Evolutionary conservation across 371 early-diverging fungal species (phyloP), one percentile per base, ranked within the genome.

Genomic region (Sporodiniella umbellata): DNA sequence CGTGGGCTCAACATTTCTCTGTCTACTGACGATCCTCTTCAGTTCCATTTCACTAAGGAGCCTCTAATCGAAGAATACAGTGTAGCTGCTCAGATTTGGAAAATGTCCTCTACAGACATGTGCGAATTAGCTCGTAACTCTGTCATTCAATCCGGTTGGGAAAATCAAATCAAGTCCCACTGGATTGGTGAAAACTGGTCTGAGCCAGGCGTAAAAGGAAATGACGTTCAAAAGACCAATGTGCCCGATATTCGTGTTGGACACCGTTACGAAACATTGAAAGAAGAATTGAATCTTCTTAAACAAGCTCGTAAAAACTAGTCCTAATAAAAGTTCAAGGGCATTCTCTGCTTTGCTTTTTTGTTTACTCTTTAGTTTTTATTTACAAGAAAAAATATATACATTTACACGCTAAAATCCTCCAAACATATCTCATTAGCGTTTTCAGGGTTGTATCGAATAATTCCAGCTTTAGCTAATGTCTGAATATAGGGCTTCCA

Each of bases 51-150:
- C 53, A 98, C 98, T 12, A 92, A 93, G 62, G 99, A 99, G 67
- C 99, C 99, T 1, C 64, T 99, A 60, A 99, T 98, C 64, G 99
- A 99, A 66, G 99, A 99, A 66, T 99, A 97, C 75, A 93, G 94
- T 60, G 93, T 98, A 1, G 98, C 96, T 2, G 90, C 98, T n/a
- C 98, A 93, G 85, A 98, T 99, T 51, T 99, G 95, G 93, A 98
- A 96, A 60, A 66, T 96, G 22, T 91, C 94, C 4, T 73, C 88
- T 14, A 84, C 91, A 0, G 99, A 99, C 62, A 97, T 98, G 95
- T 98, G 99, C 65, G 99, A 99, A 71, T 72, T 99, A 56, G 94
- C 98, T 0, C 80, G 96, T 42, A 98, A 98, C 75, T 90, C 91
- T 19, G 95, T 96, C 3, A 66, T 93, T 5, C 98, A 98, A 57